Conservation (phyloP, 2,329 filamentous ascomycete species). For the Xylaria sp. region DNA sequence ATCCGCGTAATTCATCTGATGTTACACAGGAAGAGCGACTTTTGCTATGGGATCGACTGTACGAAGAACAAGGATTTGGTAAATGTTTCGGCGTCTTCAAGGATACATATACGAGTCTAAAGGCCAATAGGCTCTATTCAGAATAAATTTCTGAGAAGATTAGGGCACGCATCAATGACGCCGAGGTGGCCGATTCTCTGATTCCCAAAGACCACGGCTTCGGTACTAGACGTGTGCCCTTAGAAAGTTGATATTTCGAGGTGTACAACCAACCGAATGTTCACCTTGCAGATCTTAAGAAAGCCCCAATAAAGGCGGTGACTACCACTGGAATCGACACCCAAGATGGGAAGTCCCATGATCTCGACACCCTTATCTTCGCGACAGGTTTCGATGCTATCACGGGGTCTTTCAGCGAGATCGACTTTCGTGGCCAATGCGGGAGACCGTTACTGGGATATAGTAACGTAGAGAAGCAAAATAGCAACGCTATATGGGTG, state of each 20-base stretch:
- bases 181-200: constrained; percentile 10
- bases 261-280: constrained; percentile 44
- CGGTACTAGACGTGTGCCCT: constrained; percentile 47
- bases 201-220: constrained; percentile 18
- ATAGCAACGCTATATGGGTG: not conserved
- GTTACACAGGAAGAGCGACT: not conserved
- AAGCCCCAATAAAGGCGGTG: constrained; percentile 33
- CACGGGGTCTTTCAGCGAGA: constrained; percentile 48
- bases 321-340: constrained; percentile 37
- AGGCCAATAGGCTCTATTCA: not conserved
- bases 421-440: constrained; percentile 40
- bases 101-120: not conserved
- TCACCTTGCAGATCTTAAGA: constrained; percentile 40
- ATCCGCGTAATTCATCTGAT: not conserved
- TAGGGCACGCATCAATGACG: constrained; percentile 15
- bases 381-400: constrained; percentile 52
- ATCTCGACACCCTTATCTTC: constrained; percentile 44
- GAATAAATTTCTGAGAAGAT: constrained; percentile 14
- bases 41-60: not conserved
- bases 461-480: constrained; percentile 12
- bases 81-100: not conserved
- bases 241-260: constrained; percentile 43
- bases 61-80: not conserved
- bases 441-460: not conserved
- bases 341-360: constrained; percentile 28